phyloP scores from a whole-genome alignment of 176 grass and related monocot species.

The Avena sativa region DNA sequence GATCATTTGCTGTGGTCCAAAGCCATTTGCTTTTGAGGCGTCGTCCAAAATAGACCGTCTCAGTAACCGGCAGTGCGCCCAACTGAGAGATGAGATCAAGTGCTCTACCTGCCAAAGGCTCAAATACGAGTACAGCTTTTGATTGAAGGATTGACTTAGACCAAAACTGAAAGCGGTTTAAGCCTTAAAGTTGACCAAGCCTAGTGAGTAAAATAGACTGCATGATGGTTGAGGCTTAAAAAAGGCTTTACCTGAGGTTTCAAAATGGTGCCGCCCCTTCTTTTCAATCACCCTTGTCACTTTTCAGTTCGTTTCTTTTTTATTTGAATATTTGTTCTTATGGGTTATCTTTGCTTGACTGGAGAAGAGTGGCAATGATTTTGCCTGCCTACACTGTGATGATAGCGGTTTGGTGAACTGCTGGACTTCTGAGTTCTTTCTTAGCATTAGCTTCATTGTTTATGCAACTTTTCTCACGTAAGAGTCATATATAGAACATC shows the following conservation, averaged over 20 bases:
- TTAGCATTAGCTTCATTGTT: constrained; percentile 1
- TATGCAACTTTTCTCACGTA: constrained; percentile 8
- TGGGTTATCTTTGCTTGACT: constrained; percentile 4
- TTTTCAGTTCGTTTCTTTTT: neutral
- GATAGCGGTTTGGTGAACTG: neutral
- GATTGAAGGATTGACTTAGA: constrained; percentile 1
- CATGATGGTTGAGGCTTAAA: neutral
- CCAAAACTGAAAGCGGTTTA: neutral
- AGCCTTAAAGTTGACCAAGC: neutral
- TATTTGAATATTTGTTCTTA: neutral
- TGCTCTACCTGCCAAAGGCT: constrained; percentile 3
- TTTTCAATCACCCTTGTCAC: neutral
- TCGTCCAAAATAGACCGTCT: neutral
- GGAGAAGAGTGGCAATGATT: neutral
- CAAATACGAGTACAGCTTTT: neutral
- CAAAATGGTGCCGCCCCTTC: neutral
- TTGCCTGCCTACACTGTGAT: neutral
- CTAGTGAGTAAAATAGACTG: constrained; percentile 21
- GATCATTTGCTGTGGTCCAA: neutral
- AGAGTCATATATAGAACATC: neutral
- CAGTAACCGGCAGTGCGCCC: neutral
- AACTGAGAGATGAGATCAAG: neutral
- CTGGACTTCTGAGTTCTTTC: neutral
- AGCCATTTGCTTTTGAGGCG: constrained; percentile 5
- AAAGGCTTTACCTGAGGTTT: neutral